These are phyloP conservation scores for Miamiensis avidus DNA, from an alignment of 169 alveolate genomes.

Conservation along the genomic window DNA sequence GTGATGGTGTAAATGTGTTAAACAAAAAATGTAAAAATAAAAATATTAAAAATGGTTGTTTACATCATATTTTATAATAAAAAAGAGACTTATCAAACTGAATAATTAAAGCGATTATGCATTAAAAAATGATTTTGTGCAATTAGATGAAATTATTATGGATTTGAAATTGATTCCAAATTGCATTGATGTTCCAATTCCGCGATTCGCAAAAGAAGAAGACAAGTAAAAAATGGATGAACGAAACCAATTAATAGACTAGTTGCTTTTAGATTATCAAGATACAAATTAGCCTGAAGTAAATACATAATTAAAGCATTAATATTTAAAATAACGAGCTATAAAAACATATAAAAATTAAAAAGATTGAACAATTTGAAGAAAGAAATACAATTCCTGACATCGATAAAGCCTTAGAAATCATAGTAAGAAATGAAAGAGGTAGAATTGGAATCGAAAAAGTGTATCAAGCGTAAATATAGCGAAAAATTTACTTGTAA, in stretches of 20 bases:
- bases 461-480: slow-evolving; percentile 38
- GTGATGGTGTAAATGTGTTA: slow-evolving; percentile 81
- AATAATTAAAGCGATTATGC: slow-evolving; percentile 18
- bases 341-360: too few relatives aligned
- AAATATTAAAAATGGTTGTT: neutral
- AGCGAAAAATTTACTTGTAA: slow-evolving; percentile 28
- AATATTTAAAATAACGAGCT: slow-evolving; percentile 25
- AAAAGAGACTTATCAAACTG: slow-evolving; percentile 27
- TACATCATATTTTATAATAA: slow-evolving; percentile 5
- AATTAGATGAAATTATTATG: slow-evolving; percentile 84
- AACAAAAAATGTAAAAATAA: slow-evolving; percentile 71
- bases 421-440: slow-evolving; percentile 80
- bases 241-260: slow-evolving; percentile 57
- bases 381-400: slow-evolving; percentile 67
- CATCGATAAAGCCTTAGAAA: slow-evolving; percentile 61
- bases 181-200: slow-evolving; percentile 83
- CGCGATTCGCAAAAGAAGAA: slow-evolving; percentile 87
- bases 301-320: too few relatives aligned
- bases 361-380: slow-evolving; percentile 30
- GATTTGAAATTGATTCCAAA: slow-evolving; percentile 88
- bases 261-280: slow-evolving; percentile 62
- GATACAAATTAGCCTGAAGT: slow-evolving; percentile 76
- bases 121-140: slow-evolving; percentile 70
- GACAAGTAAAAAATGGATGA: slow-evolving; percentile 76
- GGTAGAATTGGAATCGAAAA: slow-evolving; percentile 81